These are phyloP conservation scores for Entomortierella chlamydospora DNA, from an alignment of 192 early-diverging fungal species.

Conservation along the genomic window DNA sequence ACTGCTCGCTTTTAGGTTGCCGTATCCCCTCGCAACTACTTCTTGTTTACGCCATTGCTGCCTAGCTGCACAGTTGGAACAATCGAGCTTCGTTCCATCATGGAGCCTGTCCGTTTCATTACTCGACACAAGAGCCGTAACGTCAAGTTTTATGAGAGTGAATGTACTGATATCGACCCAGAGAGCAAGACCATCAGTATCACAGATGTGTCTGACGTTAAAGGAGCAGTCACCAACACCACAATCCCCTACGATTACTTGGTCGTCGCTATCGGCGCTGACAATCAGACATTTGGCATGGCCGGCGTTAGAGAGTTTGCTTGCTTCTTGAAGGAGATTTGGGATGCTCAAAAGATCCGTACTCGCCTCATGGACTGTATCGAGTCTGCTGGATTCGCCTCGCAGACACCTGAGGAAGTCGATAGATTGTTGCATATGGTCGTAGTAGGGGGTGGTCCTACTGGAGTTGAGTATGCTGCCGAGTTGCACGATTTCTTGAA, in stretches of 20 bases:
- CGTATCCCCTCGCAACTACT: slow-evolving; percentile 89
- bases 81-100: slow-evolving; percentile 86
- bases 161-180: slow-evolving; percentile 90
- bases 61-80: slow-evolving; percentile 89
- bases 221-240: slow-evolving; percentile 64
- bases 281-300: slow-evolving; percentile 86
- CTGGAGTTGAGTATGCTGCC: slow-evolving; percentile 80
- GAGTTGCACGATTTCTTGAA: slow-evolving; percentile 86
- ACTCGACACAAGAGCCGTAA: slow-evolving; percentile 88
- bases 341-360: slow-evolving; percentile 86
- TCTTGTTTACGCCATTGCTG: slow-evolving; percentile 81
- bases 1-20: slow-evolving; percentile 54
- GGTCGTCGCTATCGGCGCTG: slow-evolving; percentile 81
- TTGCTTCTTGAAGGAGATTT: slow-evolving; percentile 81
- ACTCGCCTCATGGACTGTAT: slow-evolving; percentile 82
- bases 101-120: slow-evolving; percentile 89
- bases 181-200: slow-evolving; percentile 83
- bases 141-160: slow-evolving; percentile 90
- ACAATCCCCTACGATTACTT: slow-evolving; percentile 81
- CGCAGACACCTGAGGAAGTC: slow-evolving; percentile 77
- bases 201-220: slow-evolving; percentile 80
- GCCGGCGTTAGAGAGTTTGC: slow-evolving; percentile 78
- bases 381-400: slow-evolving; percentile 76
- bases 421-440: slow-evolving; percentile 83
- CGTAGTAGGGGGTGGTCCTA: slow-evolving; percentile 79